These are phyloP conservation scores for Brassica nigra DNA, from an alignment of 345 rosid species.

Conservation along the genomic window DNA sequence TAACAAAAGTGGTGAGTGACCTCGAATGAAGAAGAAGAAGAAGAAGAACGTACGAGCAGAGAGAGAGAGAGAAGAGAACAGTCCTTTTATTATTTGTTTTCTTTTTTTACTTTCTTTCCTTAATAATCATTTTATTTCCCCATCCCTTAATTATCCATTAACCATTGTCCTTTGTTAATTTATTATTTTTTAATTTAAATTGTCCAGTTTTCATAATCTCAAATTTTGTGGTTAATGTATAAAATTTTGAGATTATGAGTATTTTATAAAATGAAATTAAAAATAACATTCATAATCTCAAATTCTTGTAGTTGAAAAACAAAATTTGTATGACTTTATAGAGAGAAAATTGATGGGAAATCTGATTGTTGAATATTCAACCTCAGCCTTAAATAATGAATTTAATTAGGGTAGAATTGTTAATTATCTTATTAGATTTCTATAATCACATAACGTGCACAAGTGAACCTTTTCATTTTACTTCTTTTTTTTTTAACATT, in stretches of 20 bases:
- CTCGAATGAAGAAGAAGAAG: conserved; percentile 37
- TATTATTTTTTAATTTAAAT: background rate
- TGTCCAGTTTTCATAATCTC: background rate
- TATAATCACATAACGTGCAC: background rate
- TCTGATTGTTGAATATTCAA: background rate
- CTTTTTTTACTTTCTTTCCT: background rate
- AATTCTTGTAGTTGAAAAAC: background rate
- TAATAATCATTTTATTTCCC: background rate
- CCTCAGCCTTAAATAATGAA: background rate
- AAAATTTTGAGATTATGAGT: background rate
- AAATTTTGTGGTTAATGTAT: background rate
- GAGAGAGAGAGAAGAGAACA: conserved; percentile 24
- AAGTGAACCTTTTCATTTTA: background rate
- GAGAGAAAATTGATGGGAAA: background rate
- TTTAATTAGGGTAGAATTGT: background rate
- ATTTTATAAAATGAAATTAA: background rate
- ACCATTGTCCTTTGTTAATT: background rate
- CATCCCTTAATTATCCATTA: background rate
- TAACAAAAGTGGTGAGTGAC: conserved; percentile 19
- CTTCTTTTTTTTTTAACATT: background rate
- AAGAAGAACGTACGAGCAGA: conserved; percentile 41
- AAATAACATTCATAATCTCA: background rate
- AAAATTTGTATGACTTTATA: background rate
- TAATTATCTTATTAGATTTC: background rate
- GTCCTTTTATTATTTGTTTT: background rate